phyloP scores from a whole-genome alignment of 2,329 filamentous ascomycete genomes.

The Neoarthrinium moseri region DNA sequence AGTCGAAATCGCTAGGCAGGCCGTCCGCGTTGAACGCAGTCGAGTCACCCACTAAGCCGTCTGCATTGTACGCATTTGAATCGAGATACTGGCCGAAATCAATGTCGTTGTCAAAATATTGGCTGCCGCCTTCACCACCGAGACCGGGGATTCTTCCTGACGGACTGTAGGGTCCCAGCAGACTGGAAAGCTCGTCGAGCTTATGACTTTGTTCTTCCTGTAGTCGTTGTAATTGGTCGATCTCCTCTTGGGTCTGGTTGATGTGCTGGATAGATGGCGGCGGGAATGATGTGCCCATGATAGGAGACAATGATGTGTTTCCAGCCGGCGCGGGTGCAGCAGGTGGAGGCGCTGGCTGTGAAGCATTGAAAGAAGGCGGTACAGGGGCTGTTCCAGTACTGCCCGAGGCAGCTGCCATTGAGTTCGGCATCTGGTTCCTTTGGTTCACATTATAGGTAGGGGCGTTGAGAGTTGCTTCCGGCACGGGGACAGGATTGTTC shows the following conservation, averaged over 20 bases:
- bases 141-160: constrained; percentile 76
- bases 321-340: constrained; percentile 22
- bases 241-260: constrained; percentile 68
- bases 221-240: constrained; percentile 76
- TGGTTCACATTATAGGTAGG: constrained; percentile 55
- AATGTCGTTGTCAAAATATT: constrained; percentile 40
- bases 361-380: constrained; percentile 14
- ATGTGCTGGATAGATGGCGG: constrained; percentile 60
- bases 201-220: constrained; percentile 77
- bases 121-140: constrained; percentile 36
- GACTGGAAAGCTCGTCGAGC: constrained; percentile 70
- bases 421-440: constrained; percentile 56
- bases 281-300: constrained; percentile 41
- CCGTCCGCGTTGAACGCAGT: constrained; percentile 24
- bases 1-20: constrained; percentile 36
- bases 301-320: constrained; percentile 45
- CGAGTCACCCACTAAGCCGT: no score
- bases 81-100: constrained; percentile 54
- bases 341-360: constrained; percentile 17
- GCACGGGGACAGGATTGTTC: constrained; percentile 43
- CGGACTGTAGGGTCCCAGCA: constrained; percentile 78
- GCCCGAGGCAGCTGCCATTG: constrained; percentile 48
- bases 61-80: constrained; percentile 25
- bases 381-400: constrained; percentile 19
- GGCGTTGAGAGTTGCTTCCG: constrained; percentile 56